These are phyloP conservation scores for Phytophthora hibernalis DNA, from an alignment of 352 stramenopile species.

Conservation along the genomic window DNA sequence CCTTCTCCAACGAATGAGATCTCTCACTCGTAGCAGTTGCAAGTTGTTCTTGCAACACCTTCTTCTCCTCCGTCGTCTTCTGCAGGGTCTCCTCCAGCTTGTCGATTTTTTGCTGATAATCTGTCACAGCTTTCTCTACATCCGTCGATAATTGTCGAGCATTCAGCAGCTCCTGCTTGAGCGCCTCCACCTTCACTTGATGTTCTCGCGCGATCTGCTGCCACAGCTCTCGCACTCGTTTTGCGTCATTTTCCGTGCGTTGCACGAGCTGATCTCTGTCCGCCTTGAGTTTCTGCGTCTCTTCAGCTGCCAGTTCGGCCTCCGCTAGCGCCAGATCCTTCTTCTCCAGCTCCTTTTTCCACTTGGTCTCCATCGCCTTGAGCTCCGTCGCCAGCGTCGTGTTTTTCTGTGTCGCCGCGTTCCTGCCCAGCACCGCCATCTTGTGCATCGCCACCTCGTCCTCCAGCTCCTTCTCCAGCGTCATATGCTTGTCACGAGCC, in stretches of 20 bases:
- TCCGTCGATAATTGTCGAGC: constrained; percentile 34
- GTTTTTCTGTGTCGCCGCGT: constrained; percentile 64
- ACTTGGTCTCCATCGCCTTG: constrained; percentile 60
- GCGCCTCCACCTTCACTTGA: constrained; percentile 54
- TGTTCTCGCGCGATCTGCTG: constrained; percentile 81
- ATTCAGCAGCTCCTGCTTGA: constrained; percentile 53
- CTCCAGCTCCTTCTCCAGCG: constrained; percentile 72
- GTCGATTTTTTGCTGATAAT: constrained; percentile 39
- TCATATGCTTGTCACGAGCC: constrained; percentile 51
- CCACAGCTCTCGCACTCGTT: constrained; percentile 78
- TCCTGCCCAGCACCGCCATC: constrained; percentile 59
- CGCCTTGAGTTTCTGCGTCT: constrained; percentile 46
- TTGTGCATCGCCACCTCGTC: constrained; percentile 61
- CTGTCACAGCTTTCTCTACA: constrained; percentile 27
- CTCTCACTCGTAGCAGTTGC: constrained; percentile 40
- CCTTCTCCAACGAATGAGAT: constrained; percentile 37
- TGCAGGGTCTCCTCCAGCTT: constrained; percentile 48
- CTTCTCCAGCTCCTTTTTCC: constrained; percentile 70
- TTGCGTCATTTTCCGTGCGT: constrained; percentile 75
- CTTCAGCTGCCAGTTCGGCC: constrained; percentile 53
- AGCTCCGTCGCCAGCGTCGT: constrained; percentile 54
- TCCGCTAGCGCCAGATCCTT: constrained; percentile 63
- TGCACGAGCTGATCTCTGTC: constrained; percentile 72
- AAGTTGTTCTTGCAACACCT: constrained; percentile 49
- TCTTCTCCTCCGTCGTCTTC: constrained; percentile 46